phyloP scores from a whole-genome alignment of 2,329 filamentous ascomycete species.

The Aspergillus pseudoglaucus region DNA sequence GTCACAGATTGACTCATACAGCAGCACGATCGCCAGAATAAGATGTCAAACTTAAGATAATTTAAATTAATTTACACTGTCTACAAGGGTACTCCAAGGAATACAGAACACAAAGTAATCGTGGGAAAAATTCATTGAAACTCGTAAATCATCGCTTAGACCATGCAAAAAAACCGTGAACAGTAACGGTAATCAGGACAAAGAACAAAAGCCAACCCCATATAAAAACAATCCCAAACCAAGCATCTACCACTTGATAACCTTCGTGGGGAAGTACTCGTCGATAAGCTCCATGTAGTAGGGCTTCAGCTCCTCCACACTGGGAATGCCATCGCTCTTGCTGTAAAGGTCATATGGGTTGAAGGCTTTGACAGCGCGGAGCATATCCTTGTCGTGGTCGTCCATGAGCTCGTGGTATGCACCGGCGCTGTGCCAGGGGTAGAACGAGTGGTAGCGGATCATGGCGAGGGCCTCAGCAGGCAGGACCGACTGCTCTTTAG shows the following conservation, averaged over 20 bases:
- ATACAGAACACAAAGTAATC: neutral
- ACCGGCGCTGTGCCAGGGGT: constrained; percentile 79
- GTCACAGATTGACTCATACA: no score
- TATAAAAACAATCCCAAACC: neutral
- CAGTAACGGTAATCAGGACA: neutral
- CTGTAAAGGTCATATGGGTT: constrained; percentile 90
- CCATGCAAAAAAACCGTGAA: constrained; percentile 1
- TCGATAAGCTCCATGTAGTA: constrained; percentile 71
- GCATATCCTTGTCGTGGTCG: constrained; percentile 70
- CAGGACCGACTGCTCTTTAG: constrained; percentile 72
- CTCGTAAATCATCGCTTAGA: constrained; percentile 6
- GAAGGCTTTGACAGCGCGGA: constrained; percentile 75
- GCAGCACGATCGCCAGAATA: no score
- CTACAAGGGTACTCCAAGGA: no score
- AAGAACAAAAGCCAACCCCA: neutral
- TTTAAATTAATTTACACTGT: no score
- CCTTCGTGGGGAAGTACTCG: constrained; percentile 63
- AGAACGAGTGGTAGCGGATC: constrained; percentile 91
- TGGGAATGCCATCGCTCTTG: constrained; percentile 78
- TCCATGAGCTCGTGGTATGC: constrained; percentile 80
- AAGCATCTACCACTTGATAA: constrained; percentile 58
- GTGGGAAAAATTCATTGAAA: neutral
- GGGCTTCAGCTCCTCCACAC: constrained; percentile 69
- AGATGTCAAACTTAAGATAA: no score
- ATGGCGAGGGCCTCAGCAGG: constrained; percentile 80